phyloP scores from a whole-genome alignment of 768 basidiomycete genomes.

The Tubosaeta sp. region DNA sequence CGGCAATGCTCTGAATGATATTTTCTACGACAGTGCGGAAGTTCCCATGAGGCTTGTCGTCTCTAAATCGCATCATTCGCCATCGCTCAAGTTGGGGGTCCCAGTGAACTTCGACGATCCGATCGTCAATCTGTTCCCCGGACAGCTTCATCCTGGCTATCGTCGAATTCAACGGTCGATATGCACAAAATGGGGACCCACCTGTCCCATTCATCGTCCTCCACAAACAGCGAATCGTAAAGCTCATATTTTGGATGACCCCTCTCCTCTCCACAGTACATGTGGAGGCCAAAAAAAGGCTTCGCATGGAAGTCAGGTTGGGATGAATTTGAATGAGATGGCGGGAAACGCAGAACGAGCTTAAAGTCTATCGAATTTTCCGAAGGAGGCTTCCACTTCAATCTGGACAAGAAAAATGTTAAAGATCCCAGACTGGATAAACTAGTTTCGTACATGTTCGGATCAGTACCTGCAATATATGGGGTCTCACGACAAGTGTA shows the following conservation, averaged over 20 bases:
- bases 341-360: constrained; percentile 90
- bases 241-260: constrained; percentile 63
- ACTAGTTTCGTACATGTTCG: constrained; percentile 82
- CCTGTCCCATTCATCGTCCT: constrained; percentile 92
- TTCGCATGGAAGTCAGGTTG: constrained; percentile 80
- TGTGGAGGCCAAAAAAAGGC: constrained; percentile 79
- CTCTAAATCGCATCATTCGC: constrained; percentile 90
- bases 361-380: constrained; percentile 99
- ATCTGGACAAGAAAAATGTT: constrained; percentile 39
- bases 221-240: constrained; percentile 81
- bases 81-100: constrained; percentile 60
- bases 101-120: constrained; percentile 94
- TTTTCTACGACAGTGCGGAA: constrained; percentile 79
- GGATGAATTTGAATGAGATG: constrained; percentile 43
- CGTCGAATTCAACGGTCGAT: constrained; percentile 1
- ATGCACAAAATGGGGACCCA: constrained; percentile 37
- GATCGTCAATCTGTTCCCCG: constrained; percentile 88
- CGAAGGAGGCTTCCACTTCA: constrained; percentile 99
- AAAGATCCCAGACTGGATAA: not conserved
- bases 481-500: constrained; percentile 87
- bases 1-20: constrained; percentile 86
- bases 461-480: constrained; percentile 81
- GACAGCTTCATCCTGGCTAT: constrained; percentile 69
- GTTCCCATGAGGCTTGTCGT: constrained; percentile 94
- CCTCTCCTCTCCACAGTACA: constrained; percentile 71